Conservation (phyloP, 2,329 filamentous ascomycete genomes). For the Colletotrichum sp. region DNA sequence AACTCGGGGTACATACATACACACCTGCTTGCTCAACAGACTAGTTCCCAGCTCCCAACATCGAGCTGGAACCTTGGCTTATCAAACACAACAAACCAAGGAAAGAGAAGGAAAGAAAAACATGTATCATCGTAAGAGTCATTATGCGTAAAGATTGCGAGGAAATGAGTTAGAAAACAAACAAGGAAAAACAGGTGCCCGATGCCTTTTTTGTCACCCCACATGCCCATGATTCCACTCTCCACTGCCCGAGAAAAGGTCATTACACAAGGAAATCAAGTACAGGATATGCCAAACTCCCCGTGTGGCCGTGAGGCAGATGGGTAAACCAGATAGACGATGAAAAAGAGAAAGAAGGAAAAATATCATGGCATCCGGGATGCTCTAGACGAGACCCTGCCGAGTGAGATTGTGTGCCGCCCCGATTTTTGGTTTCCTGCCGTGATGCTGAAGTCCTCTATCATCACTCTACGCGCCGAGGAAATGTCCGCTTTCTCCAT, state of each 20-base stretch:
- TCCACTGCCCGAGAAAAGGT: background rate
- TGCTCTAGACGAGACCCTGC: background rate
- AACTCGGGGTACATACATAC: background rate
- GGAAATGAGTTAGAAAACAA: background rate
- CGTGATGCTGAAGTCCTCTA: constrained; percentile 2
- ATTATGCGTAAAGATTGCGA: background rate
- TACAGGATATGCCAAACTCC: background rate
- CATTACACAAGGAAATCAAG: background rate
- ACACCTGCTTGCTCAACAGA: background rate
- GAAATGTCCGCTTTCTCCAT: background rate
- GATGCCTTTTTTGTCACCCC: background rate
- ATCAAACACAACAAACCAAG: background rate
- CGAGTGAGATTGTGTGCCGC: background rate
- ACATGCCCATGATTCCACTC: background rate
- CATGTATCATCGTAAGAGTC: background rate
- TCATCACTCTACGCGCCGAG: background rate
- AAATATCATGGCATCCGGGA: background rate
- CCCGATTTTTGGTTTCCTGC: background rate
- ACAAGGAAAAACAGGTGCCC: background rate
- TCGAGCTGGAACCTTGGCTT: background rate
- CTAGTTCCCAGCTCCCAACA: background rate
- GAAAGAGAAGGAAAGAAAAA: background rate
- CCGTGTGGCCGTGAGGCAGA: background rate
- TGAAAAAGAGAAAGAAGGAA: background rate
- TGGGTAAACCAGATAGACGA: background rate